A percentile compares a stretch with the other conserved stretches of the same genome.
Conservation (phyloP, 2,329 filamentous ascomycete genomes). For the Elsinoe necatrix region DNA sequence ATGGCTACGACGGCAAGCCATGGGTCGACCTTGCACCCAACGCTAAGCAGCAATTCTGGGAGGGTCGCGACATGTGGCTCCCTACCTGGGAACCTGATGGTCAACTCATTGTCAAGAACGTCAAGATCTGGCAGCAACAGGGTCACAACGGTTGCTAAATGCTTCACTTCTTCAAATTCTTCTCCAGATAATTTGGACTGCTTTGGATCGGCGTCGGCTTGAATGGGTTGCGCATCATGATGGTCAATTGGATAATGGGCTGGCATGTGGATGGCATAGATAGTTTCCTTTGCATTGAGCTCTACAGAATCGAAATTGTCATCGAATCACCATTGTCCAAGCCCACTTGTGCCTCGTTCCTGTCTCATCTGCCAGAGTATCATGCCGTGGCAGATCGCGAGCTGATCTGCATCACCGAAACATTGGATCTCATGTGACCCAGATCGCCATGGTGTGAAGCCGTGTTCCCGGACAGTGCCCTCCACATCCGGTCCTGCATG, state of each 20-base stretch:
- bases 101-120: conserved; percentile 34
- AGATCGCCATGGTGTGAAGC: not conserved
- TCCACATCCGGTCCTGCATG: not conserved
- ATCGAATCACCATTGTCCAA: not conserved
- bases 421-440: no score
- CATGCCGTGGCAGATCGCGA: no score
- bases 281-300: conserved; percentile 11
- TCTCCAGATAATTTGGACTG: conserved; percentile 1
- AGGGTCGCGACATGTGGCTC: conserved; percentile 34
- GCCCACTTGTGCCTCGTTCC: no score
- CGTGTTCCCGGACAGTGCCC: not conserved
- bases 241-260: conserved; percentile 9
- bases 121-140: conserved; percentile 42
- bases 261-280: conserved; percentile 4
- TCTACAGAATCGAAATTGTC: not conserved
- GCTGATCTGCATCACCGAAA: no score
- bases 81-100: conserved; percentile 32
- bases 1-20: conserved; percentile 63
- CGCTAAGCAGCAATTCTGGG: conserved; percentile 71
- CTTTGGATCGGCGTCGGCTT: not conserved
- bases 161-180: not conserved
- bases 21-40: conserved; percentile 63
- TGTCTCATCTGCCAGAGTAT: no score
- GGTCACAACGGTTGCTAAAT: conserved; percentile 39
- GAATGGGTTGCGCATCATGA: conserved; percentile 9